Evolutionary conservation across 208 protist genomes (phyloP).

Genomic region (Crithidia mellificae): DNA sequence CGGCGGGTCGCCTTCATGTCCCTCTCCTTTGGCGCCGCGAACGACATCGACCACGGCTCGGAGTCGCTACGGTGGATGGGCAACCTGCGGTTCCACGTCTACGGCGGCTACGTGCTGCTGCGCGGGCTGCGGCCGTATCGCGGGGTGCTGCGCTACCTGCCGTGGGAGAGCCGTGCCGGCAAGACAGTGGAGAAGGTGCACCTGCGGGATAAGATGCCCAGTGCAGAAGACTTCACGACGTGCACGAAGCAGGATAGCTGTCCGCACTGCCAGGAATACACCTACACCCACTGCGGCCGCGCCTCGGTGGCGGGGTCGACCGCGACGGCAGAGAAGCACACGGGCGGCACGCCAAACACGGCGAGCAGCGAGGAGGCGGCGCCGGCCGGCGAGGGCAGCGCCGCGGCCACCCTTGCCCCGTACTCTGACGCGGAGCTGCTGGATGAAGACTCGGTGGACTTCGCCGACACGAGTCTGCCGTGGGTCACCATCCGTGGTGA

Average conservation of each 20-base stretch:
- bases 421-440: conserved; percentile 45
- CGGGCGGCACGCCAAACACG: conserved; percentile 5
- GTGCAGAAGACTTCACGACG: conserved; percentile 36
- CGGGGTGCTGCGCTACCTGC: conserved; percentile 72
- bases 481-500: conserved; percentile 81
- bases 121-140: conserved; percentile 56
- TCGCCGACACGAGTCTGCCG: conserved; percentile 54
- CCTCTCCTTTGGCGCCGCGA: conserved; percentile 78
- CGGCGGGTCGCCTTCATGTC: conserved; percentile 86
- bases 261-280: conserved; percentile 62
- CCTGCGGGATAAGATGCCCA: conserved; percentile 41
- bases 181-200: conserved; percentile 65
- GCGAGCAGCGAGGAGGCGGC: background rate
- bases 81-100: conserved; percentile 77
- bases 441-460: conserved; percentile 61
- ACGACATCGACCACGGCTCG: conserved; percentile 84
- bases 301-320: conserved; percentile 17
- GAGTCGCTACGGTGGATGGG: conserved; percentile 89
- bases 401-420: conserved; percentile 17
- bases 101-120: conserved; percentile 65
- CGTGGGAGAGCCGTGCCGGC: conserved; percentile 54
- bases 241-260: conserved; percentile 73
- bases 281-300: conserved; percentile 9
- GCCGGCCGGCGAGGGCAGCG: conserved; percentile 2
- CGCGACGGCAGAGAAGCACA: conserved; percentile 15